Conservation (phyloP, 2,329 filamentous ascomycete species). For the Penicillium frequentans region DNA sequence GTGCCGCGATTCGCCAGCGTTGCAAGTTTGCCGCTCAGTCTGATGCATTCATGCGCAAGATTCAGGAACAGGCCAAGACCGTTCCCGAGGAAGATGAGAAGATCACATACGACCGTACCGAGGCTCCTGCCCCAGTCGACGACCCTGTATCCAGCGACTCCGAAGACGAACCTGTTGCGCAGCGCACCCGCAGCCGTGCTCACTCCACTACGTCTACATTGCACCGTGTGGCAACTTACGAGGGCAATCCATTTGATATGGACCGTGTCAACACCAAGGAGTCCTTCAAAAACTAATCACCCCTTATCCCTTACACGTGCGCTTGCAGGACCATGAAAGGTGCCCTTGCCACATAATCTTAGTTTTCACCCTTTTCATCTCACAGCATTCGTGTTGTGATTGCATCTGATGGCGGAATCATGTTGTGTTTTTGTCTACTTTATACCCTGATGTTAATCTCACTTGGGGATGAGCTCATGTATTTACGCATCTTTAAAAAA, state of each 20-base stretch:
- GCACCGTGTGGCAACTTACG: slow-evolving; percentile 34
- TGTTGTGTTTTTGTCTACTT: slow-evolving; percentile 3
- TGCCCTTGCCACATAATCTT: slow-evolving; percentile 11
- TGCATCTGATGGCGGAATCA: slow-evolving; percentile 5
- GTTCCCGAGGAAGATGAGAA: slow-evolving; percentile 20
- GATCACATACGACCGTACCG: slow-evolving; percentile 34
- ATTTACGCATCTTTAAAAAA: slow-evolving; percentile 7
- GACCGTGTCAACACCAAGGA: slow-evolving; percentile 46
- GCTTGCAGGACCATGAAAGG: background rate
- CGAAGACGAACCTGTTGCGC: slow-evolving; percentile 17
- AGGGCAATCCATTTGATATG: slow-evolving; percentile 46
- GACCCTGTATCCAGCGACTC: slow-evolving; percentile 26
- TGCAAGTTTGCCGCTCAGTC: slow-evolving; percentile 31
- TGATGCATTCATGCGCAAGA: slow-evolving; percentile 38
- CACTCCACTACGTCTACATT: slow-evolving; percentile 29
- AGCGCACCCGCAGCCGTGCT: slow-evolving; percentile 27
- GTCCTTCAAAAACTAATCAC: slow-evolving; percentile 29
- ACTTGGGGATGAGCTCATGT: slow-evolving; percentile 8
- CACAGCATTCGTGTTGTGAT: background rate
- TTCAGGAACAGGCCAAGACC: slow-evolving; percentile 27
- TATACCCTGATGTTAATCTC: slow-evolving; percentile 13
- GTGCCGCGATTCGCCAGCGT: slow-evolving; percentile 19
- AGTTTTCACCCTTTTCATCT: slow-evolving; percentile 3
- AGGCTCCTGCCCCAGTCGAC: slow-evolving; percentile 27
- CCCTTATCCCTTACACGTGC: background rate